phyloP scores from a whole-genome alignment of 768 basidiomycete genomes.

The Mycena rosella region DNA sequence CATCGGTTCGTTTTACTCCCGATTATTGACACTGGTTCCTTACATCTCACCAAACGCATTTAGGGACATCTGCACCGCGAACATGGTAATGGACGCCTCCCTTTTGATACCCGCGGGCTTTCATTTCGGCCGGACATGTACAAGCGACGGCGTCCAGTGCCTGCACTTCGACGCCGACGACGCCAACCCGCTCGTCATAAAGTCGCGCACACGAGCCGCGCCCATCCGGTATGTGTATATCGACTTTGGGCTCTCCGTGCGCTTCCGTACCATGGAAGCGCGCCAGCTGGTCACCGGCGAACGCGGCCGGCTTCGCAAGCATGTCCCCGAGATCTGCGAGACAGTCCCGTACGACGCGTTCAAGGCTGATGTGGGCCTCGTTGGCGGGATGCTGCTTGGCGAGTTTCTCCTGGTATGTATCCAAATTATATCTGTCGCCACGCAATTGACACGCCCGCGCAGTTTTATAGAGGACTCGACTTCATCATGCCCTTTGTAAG shows the following conservation, averaged over 20 bases:
- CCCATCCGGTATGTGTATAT: slow-evolving; percentile 3
- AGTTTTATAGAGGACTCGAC: background rate
- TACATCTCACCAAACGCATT: background rate
- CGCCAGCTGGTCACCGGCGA: slow-evolving; percentile 1
- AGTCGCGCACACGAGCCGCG: background rate
- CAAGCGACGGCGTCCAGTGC: background rate
- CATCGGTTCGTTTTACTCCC: background rate
- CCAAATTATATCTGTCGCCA: too few species aligned
- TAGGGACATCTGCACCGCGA: background rate
- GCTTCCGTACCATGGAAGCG: background rate
- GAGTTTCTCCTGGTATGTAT: background rate
- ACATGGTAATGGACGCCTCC: slow-evolving; percentile 11
- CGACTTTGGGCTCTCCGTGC: slow-evolving; percentile 14
- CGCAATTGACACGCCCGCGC: background rate
- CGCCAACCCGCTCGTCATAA: background rate
- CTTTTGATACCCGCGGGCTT: slow-evolving; percentile 5
- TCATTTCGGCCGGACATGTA: background rate
- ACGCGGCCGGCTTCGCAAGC: background rate
- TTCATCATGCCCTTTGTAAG: background rate
- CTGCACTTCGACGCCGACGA: background rate
- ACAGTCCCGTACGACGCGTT: slow-evolving; percentile 18
- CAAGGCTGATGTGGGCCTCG: slow-evolving; percentile 7
- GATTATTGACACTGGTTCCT: too few species aligned
- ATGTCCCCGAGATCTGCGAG: slow-evolving; percentile 8
- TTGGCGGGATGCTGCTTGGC: background rate